These are phyloP conservation scores for Colletotrichum limetticola DNA, from an alignment of 2,329 filamentous ascomycete genomes.

Conservation along the genomic window DNA sequence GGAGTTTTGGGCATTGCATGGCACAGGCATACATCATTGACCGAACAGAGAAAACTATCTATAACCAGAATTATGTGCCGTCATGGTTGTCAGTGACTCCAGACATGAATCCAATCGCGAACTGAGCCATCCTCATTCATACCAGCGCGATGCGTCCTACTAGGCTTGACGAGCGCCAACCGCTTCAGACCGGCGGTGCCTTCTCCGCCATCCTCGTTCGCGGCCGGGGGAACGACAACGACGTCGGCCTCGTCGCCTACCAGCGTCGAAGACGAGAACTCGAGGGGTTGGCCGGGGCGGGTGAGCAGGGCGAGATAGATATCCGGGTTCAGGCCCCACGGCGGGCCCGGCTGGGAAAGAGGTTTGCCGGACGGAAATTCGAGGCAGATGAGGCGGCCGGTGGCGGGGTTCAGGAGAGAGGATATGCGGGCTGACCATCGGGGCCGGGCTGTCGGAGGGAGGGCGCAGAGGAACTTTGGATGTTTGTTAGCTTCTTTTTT, in stretches of 20 bases:
- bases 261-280: conserved; percentile 55
- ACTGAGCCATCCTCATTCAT: conserved; percentile 56
- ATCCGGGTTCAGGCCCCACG: conserved; percentile 75
- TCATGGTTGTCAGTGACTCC: conserved; percentile 47
- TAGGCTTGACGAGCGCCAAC: conserved; percentile 61
- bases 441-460: conserved; percentile 63
- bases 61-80: neutral
- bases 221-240: conserved; percentile 56
- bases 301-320: conserved; percentile 79
- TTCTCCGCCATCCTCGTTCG: conserved; percentile 44
- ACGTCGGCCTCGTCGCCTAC: conserved; percentile 37
- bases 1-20: neutral
- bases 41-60: neutral
- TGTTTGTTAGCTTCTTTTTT: neutral
- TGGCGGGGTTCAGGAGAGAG: conserved; percentile 58
- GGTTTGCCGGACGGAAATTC: conserved; percentile 83
- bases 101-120: conserved; percentile 65
- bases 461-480: conserved; percentile 69
- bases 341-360: conserved; percentile 73
- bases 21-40: neutral
- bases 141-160: conserved; percentile 60
- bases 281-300: conserved; percentile 73
- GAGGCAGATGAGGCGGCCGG: conserved; percentile 69
- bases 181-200: conserved; percentile 48
- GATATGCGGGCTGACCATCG: conserved; percentile 65